A percentile compares a stretch with the other conserved stretches of the same genome.
phyloP scores from a whole-genome alignment of 2,329 filamentous ascomycete genomes.

The Sporothrix luriei region DNA sequence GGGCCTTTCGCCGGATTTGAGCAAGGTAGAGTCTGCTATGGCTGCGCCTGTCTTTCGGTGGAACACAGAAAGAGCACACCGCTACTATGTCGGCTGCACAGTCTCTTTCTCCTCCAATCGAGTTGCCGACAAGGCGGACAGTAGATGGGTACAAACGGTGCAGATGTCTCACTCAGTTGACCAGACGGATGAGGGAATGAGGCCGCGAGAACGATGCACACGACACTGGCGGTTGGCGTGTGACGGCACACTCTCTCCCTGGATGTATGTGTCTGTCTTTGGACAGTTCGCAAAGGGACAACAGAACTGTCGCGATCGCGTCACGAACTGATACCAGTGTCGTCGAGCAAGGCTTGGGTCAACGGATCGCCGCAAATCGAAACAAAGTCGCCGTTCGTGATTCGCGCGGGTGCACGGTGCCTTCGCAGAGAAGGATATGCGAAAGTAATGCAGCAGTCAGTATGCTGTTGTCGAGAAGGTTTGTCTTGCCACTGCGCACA shows the following conservation, averaged over 20 bases:
- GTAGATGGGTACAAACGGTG: background rate
- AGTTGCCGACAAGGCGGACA: background rate
- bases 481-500: background rate
- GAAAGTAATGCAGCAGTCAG: background rate
- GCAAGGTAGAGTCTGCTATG: background rate
- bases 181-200: background rate
- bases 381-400: background rate
- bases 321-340: background rate
- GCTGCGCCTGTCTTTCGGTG: background rate
- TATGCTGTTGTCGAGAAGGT: background rate
- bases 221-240: background rate
- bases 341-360: too few relatives aligned
- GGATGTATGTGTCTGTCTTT: background rate
- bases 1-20: background rate
- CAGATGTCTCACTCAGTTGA: constrained; percentile 27
- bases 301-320: background rate
- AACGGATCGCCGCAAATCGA: background rate
- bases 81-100: background rate
- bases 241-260: too few relatives aligned
- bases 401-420: background rate
- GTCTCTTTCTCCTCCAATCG: constrained; percentile 11
- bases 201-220: too few relatives aligned
- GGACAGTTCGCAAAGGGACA: too few relatives aligned
- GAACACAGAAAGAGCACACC: constrained; percentile 10
- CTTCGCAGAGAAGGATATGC: background rate